phyloP scores from a whole-genome alignment of 345 rosid genomes.

The Schrenkiella parvula region DNA sequence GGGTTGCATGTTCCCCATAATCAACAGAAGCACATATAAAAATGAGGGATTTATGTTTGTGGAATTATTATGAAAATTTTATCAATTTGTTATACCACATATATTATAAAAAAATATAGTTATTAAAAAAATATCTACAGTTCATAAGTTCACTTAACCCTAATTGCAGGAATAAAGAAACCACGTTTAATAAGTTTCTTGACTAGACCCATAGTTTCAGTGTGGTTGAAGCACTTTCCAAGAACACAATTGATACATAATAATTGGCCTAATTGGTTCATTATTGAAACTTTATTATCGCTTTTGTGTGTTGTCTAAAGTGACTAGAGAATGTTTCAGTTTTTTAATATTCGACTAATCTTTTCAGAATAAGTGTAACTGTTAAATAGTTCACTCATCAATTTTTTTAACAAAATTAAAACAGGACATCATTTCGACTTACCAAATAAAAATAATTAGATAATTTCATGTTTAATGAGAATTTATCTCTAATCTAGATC shows the following conservation, averaged over 20 bases:
- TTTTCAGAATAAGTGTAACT: too few relatives aligned
- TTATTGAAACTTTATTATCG: constrained; percentile 18
- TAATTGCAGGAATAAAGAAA: background rate
- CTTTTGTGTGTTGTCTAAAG: too few relatives aligned
- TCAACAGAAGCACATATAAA: background rate
- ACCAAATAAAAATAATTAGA: too few relatives aligned
- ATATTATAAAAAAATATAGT: background rate
- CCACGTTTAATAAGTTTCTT: background rate
- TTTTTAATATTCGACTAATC: too few relatives aligned
- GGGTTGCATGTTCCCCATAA: constrained; percentile 8
- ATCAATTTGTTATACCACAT: background rate
- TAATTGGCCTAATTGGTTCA: constrained; percentile 5
- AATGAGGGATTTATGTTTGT: background rate
- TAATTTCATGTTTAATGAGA: too few relatives aligned
- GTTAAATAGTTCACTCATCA: too few relatives aligned
- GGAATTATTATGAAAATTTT: background rate
- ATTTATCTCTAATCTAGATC: too few relatives aligned
- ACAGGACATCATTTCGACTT: too few relatives aligned
- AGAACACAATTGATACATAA: constrained; percentile 11
- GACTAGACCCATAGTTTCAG: constrained; percentile 14
- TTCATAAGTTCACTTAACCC: background rate
- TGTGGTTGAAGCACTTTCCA: constrained; percentile 5
- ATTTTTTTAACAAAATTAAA: too few relatives aligned
- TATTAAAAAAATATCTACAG: background rate
- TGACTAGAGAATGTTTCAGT: too few relatives aligned